These are phyloP conservation scores for Ganoderma resinaceum DNA, from an alignment of 1,284 basidiomycete genomes.

Conservation along the genomic window DNA sequence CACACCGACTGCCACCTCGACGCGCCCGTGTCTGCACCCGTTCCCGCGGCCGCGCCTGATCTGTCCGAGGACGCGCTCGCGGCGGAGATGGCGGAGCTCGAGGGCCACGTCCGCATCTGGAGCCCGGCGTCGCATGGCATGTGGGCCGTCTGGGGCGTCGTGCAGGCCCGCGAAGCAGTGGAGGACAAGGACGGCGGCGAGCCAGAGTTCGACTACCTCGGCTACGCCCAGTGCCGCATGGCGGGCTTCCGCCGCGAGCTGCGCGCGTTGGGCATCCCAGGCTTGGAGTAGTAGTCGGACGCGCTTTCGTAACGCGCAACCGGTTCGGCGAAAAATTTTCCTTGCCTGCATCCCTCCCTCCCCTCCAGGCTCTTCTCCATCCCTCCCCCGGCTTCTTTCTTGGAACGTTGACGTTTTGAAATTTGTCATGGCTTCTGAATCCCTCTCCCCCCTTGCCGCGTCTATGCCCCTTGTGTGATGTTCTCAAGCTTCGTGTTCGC, in stretches of 20 bases:
- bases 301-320: conserved; percentile 15
- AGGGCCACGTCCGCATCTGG: conserved; percentile 84
- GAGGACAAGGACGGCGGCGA: conserved; percentile 59
- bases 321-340: background rate
- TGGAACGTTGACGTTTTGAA: background rate
- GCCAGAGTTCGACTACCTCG: conserved; percentile 82
- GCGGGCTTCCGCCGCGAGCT: conserved; percentile 65
- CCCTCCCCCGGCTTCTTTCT: background rate
- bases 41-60: conserved; percentile 32
- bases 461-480: background rate
- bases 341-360: too few relatives aligned
- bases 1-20: conserved; percentile 42
- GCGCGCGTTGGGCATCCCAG: conserved; percentile 52
- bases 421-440: background rate
- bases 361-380: background rate
- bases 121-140: conserved; percentile 87
- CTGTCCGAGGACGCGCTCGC: conserved; percentile 44
- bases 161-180: conserved; percentile 87
- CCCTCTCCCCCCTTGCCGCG: background rate
- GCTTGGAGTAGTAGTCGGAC: background rate
- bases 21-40: conserved; percentile 25
- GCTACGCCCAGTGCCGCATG: conserved; percentile 73
- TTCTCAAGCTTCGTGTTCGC: background rate
- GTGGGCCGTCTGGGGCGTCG: conserved; percentile 93
- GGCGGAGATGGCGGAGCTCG: conserved; percentile 57